Conservation (phyloP, 495 filamentous ascomycete genomes). For the Chaetomidium leptoderma region DNA sequence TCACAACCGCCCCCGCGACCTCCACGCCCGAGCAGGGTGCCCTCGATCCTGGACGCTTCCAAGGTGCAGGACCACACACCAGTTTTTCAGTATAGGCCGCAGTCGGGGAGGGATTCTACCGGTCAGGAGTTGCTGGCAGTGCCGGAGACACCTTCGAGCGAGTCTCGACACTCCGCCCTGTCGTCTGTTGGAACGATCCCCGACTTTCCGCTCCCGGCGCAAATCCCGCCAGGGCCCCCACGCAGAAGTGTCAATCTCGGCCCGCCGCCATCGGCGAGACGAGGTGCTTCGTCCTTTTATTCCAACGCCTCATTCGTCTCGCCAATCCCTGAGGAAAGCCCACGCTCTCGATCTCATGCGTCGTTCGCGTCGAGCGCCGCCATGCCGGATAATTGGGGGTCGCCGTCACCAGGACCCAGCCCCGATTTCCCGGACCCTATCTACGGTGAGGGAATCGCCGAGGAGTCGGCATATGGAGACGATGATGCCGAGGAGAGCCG, state of each 20-base stretch:
- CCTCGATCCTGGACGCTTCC: conserved; percentile 49
- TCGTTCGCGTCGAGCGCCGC: conserved; percentile 80
- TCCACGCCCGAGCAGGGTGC: conserved; percentile 58
- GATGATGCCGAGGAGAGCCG: conserved; percentile 58
- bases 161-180: conserved; percentile 44
- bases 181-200: conserved; percentile 59
- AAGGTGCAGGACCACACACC: conserved; percentile 48
- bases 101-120: conserved; percentile 29
- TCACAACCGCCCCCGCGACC: conserved; percentile 64
- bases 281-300: conserved; percentile 69
- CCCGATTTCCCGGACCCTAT: conserved; percentile 44
- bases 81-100: conserved; percentile 49
- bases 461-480: conserved; percentile 43
- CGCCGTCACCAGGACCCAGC: conserved; percentile 39
- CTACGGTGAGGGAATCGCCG: conserved; percentile 46
- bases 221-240: conserved; percentile 36
- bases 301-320: conserved; percentile 74
- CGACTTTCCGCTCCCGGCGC: conserved; percentile 54
- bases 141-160: conserved; percentile 40
- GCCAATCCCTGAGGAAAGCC: conserved; percentile 80
- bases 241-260: conserved; percentile 56
- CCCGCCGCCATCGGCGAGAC: conserved; percentile 62
- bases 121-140: conserved; percentile 29
- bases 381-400: conserved; percentile 67
- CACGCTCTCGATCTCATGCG: conserved; percentile 55